These are phyloP conservation scores for Magnaporthiopsis rhizophila DNA, from an alignment of 2,329 filamentous ascomycete genomes.

Conservation along the genomic window DNA sequence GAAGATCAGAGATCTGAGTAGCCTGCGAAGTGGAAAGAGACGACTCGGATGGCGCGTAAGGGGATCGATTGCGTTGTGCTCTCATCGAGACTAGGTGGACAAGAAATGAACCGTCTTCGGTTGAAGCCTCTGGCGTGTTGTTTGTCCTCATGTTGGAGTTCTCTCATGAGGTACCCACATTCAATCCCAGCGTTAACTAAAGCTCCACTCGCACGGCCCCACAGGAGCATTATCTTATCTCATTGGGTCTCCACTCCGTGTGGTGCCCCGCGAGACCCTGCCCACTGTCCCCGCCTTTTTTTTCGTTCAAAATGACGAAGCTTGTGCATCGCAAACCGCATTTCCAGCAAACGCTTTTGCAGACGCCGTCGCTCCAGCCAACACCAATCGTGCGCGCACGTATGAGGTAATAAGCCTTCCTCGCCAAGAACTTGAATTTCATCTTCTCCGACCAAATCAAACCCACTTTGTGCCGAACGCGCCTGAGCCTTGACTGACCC, in stretches of 20 bases:
- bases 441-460: background rate
- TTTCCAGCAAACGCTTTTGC: background rate
- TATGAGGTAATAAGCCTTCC: background rate
- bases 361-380: background rate
- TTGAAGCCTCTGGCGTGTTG: too few relatives aligned
- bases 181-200: too few relatives aligned
- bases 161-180: too few relatives aligned
- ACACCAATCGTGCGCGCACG: background rate
- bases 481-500: background rate
- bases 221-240: background rate
- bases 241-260: background rate
- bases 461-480: too few relatives aligned
- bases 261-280: too few relatives aligned
- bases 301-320: background rate
- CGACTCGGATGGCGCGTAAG: background rate
- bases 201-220: too few relatives aligned
- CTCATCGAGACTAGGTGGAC: background rate
- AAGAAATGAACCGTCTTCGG: too few relatives aligned
- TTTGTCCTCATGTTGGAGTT: too few relatives aligned
- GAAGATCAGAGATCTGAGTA: background rate
- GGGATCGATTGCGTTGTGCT: background rate
- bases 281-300: too few relatives aligned
- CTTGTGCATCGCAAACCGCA: background rate
- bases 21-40: background rate
- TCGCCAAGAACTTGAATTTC: background rate